These are phyloP conservation scores for Rhizophlyctis rosea DNA, from an alignment of 192 early-diverging fungal species.

Conservation along the genomic window DNA sequence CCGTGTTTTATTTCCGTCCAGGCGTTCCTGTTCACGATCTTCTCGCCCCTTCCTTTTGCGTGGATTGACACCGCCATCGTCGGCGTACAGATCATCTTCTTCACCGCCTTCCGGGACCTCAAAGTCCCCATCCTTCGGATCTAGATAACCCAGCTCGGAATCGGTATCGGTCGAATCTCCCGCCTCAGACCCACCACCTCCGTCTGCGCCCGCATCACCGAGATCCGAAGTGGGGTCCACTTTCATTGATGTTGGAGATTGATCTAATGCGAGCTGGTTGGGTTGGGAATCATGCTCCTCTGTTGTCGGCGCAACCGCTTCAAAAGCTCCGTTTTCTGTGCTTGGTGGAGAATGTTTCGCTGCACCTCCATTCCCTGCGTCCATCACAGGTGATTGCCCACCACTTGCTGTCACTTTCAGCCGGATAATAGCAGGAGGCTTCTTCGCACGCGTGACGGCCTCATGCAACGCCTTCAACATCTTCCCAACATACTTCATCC, in stretches of 20 bases:
- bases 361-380: not conserved
- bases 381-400: not conserved
- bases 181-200: not conserved
- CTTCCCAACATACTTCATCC: constrained; percentile 39
- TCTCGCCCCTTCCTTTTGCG: not conserved
- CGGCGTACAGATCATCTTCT: constrained; percentile 14
- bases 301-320: constrained; percentile 1
- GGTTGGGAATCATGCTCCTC: too few species aligned
- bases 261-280: too few species aligned
- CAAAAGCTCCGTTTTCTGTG: constrained; percentile 19
- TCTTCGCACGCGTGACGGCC: constrained; percentile 5
- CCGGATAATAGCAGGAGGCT: not conserved
- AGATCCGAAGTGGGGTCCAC: too few species aligned
- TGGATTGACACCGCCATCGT: constrained; percentile 2
- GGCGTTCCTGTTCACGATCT: too few species aligned
- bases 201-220: not conserved
- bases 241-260: too few species aligned
- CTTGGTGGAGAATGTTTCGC: not conserved
- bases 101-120: constrained; percentile 29
- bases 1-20: not conserved
- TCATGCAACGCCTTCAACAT: constrained; percentile 28
- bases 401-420: not conserved
- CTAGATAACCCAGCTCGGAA: constrained; percentile 27
- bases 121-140: constrained; percentile 29
- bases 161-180: constrained; percentile 3